Evolutionary conservation across 164 flowering plant species (phyloP).

Genomic region (Protea cynaroides): DNA sequence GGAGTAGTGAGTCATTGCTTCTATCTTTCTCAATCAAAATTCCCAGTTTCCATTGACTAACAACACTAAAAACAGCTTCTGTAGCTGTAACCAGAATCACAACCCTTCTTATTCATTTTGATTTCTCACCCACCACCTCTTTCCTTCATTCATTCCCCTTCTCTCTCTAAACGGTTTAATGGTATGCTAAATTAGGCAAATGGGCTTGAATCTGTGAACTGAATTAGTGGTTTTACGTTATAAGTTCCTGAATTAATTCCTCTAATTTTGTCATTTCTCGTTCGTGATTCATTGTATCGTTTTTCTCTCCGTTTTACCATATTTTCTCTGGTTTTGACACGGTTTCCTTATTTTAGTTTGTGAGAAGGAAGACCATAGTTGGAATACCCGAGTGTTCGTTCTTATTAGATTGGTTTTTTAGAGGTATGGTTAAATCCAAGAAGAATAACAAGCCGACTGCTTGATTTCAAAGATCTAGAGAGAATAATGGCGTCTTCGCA

Average conservation of each 20-base stretch:
- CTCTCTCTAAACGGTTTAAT: conserved; percentile 8
- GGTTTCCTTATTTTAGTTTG: neutral
- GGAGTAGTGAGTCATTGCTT: too few species aligned
- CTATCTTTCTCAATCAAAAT: too few species aligned
- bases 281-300: too few species aligned
- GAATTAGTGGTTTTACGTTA: conserved; percentile 3
- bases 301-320: too few species aligned
- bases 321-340: too few species aligned
- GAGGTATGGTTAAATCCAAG: neutral
- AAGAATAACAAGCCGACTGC: neutral
- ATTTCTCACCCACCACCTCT: too few species aligned
- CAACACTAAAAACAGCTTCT: too few species aligned
- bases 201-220: neutral
- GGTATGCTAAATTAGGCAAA: conserved; percentile 1
- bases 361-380: too few species aligned
- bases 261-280: neutral
- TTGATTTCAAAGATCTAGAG: conserved; percentile 7
- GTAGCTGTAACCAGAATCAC: too few species aligned
- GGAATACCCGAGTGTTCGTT: neutral
- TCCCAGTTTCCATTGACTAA: too few species aligned
- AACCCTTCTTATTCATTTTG: too few species aligned
- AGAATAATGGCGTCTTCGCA: conserved; percentile 44
- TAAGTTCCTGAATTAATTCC: neutral
- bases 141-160: conserved; percentile 4
- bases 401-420: neutral